phyloP scores from a whole-genome alignment of 768 basidiomycete genomes.

The Ramaria sp. region DNA sequence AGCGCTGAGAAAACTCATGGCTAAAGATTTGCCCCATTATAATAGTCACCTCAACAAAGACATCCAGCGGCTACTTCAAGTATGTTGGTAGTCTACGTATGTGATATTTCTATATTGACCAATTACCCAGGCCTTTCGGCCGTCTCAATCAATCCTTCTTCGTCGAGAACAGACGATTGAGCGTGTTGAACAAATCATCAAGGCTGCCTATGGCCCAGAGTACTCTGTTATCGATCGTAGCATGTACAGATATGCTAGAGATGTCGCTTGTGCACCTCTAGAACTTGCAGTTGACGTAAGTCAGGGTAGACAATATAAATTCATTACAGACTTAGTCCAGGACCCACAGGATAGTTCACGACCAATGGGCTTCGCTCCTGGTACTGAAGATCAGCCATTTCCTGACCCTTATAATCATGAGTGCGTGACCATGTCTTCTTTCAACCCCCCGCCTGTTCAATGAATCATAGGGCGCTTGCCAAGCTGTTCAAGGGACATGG shows the following conservation, averaged over 20 bases:
- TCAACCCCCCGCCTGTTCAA: neutral
- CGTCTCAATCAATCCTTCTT: neutral
- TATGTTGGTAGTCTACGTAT: neutral
- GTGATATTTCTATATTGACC: neutral
- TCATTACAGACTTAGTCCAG: neutral
- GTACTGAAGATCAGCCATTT: neutral
- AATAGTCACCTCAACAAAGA: neutral
- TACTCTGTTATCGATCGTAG: constrained; percentile 11
- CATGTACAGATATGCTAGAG: constrained; percentile 10
- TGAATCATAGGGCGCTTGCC: neutral
- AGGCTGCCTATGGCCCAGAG: constrained; percentile 6
- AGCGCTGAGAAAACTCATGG: neutral
- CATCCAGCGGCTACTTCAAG: neutral
- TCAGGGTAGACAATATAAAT: constrained; percentile 7
- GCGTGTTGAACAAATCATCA: constrained; percentile 1
- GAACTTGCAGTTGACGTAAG: constrained; percentile 12
- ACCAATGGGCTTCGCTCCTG: neutral
- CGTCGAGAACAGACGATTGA: neutral
- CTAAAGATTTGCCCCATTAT: neutral
- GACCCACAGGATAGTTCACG: neutral
- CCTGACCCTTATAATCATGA: constrained; percentile 2
- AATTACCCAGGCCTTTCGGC: neutral
- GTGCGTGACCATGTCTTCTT: neutral
- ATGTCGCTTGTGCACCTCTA: constrained; percentile 6
- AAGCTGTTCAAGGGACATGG: neutral